Evolutionary conservation across 768 basidiomycete genomes (phyloP), one percentile per base, ranked within the genome.

Genomic region (Amanita fuliginea): DNA sequence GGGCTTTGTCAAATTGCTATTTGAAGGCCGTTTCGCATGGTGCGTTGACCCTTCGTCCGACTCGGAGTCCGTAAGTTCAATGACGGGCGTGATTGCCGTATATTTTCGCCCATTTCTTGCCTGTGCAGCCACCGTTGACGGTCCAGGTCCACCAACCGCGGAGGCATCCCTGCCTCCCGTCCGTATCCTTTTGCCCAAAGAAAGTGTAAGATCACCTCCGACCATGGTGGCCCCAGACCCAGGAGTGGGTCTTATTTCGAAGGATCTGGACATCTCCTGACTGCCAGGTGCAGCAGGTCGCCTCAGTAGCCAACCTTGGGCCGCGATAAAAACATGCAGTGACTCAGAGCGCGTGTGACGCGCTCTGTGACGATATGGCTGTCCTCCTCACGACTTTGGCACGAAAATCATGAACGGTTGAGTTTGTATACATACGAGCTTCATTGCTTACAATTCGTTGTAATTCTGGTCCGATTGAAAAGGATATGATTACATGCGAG

Each of bases 1-100:
- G 26, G 30, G 19, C 26, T 42, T 5, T 24, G 41, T 28, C 24
- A 28, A 14, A 24, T n/a, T 3, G 28, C 14, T 43, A 28, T 30
- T 35, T 36, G 46, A 30, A 6, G 46, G 7, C n/a, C 37, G 22
- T 40, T 16, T 21, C 32, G 24, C 33, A 16, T 16, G 14, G 7
- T 22, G 24, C 18, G 9, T n/a, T n/a, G 22, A 35, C 5, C 7
- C 47, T 10, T 50, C 41, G 19, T 42, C 40, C 13, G 28, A 30
- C 5, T 50, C 49, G 4, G 49, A 50, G 24, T 50, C 49, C 24
- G 49, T 50, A 8, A 50, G 24, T 34, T 50, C 49, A 19, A 50
- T 36, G n/a, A 50, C 19, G n/a, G 40, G 28, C 24, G 5, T 10
- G 22, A 8, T 40, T 13, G 13, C 3, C 6, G 16, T 10, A 30